These are phyloP conservation scores for Phylloporus sp. DNA, from an alignment of 1,284 basidiomycete genomes.

Conservation along the genomic window DNA sequence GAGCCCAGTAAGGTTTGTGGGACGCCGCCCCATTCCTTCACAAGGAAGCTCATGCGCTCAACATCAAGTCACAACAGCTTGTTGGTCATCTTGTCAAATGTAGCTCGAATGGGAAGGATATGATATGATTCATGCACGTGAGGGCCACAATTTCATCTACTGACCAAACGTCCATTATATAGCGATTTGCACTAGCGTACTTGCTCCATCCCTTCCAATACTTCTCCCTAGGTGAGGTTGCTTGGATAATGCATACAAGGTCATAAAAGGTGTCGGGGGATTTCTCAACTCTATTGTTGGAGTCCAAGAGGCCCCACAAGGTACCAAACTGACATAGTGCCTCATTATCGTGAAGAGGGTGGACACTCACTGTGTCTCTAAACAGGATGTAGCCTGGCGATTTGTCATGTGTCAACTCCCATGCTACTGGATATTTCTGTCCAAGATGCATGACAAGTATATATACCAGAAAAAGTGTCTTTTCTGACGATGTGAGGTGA, in stretches of 20 bases:
- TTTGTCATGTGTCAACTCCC: neutral
- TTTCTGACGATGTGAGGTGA: too few relatives aligned
- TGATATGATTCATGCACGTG: neutral
- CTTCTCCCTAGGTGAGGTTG: neutral
- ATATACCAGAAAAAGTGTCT: slow-evolving; percentile 2
- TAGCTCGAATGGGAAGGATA: too few relatives aligned
- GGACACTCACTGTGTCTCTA: neutral
- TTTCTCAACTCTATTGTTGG: too few relatives aligned
- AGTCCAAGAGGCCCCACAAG: too few relatives aligned
- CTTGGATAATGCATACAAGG: neutral
- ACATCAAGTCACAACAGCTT: neutral
- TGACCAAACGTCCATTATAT: neutral
- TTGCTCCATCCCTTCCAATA: neutral
- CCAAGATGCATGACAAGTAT: neutral
- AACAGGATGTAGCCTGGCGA: neutral
- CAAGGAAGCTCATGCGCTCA: neutral
- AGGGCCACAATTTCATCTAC: neutral
- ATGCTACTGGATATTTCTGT: neutral
- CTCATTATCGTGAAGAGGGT: too few relatives aligned
- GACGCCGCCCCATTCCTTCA: neutral
- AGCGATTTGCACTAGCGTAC: neutral
- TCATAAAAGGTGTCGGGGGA: too few relatives aligned
- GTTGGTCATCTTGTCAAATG: neutral
- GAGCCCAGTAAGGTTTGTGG: neutral
- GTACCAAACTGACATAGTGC: too few relatives aligned